phyloP scores from a whole-genome alignment of 83 land plant species.

The Diphasiastrum complanatum region DNA sequence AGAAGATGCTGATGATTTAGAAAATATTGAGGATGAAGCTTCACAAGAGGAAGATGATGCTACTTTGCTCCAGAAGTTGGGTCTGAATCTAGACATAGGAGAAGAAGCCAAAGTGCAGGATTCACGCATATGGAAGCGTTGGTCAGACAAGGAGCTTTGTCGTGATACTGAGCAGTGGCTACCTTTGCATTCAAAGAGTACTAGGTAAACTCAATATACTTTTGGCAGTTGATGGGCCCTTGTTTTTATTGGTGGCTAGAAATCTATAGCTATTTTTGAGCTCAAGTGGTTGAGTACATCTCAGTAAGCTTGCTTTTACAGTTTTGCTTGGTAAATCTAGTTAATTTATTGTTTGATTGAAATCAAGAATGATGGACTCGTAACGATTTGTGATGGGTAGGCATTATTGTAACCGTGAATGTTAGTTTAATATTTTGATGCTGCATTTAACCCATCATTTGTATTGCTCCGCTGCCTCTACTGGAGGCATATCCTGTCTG shows the following conservation, averaged over 20 bases:
- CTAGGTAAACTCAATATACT: no score
- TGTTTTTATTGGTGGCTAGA: constrained; percentile 1
- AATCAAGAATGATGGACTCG: no score
- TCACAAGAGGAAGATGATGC: constrained; percentile 53
- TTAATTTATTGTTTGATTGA: no score
- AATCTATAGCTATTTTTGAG: neutral
- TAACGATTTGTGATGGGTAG: no score
- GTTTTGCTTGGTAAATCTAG: no score
- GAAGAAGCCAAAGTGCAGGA: constrained; percentile 62
- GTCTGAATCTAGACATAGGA: constrained; percentile 56
- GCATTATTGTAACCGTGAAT: no score
- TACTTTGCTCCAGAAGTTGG: constrained; percentile 64
- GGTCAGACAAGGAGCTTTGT: constrained; percentile 65
- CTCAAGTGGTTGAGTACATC: no score
- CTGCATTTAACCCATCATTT: neutral
- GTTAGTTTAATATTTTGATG: no score
- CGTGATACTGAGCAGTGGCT: constrained; percentile 81
- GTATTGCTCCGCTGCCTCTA: neutral
- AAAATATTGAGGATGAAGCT: constrained; percentile 34
- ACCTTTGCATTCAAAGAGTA: constrained; percentile 49
- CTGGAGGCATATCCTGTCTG: neutral
- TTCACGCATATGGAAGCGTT: constrained; percentile 60
- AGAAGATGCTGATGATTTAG: constrained; percentile 22
- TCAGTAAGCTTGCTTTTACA: no score
- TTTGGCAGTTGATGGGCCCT: no score